Evolutionary conservation across 345 rosid genomes (phyloP).

Genomic region (Dipteronia dyeriana): DNA sequence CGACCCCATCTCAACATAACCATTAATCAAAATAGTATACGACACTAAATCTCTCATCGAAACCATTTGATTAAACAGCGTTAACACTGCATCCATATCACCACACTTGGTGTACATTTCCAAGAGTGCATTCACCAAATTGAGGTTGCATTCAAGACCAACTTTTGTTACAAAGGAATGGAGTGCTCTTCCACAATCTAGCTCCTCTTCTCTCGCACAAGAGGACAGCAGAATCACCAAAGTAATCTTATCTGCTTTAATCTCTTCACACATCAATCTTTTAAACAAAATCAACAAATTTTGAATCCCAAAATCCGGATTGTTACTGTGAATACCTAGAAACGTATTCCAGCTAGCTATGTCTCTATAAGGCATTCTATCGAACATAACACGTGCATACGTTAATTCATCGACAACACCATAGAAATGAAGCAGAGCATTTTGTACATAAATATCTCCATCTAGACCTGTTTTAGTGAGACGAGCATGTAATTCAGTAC

Average conservation of each 20-base stretch:
- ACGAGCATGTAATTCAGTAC: conserved; percentile 25
- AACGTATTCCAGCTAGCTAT: conserved; percentile 30
- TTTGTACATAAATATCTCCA: conserved; percentile 20
- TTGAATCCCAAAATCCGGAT: neutral
- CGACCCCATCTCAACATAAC: conserved; percentile 28
- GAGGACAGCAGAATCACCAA: conserved; percentile 23
- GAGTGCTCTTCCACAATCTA: conserved; percentile 22
- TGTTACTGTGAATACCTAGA: conserved; percentile 18
- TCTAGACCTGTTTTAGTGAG: conserved; percentile 17
- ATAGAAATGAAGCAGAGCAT: conserved; percentile 25
- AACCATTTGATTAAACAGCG: conserved; percentile 23
- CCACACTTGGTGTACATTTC: conserved; percentile 24
- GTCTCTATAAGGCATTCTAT: conserved; percentile 25
- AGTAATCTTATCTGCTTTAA: conserved; percentile 19
- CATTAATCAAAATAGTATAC: conserved; percentile 30
- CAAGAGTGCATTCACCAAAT: conserved; percentile 29
- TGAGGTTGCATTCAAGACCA: conserved; percentile 20
- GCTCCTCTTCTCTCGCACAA: conserved; percentile 12
- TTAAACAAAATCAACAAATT: conserved; percentile 25
- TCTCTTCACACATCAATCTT: conserved; percentile 1
- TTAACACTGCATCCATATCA: conserved; percentile 18
- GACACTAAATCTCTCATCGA: conserved; percentile 20
- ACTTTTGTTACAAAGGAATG: conserved; percentile 27
- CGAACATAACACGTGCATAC: conserved; percentile 17
- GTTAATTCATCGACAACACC: neutral